Evolutionary conservation across 306 rosid genomes (phyloP).

Genomic region (Pterocarpus macrocarpus): DNA sequence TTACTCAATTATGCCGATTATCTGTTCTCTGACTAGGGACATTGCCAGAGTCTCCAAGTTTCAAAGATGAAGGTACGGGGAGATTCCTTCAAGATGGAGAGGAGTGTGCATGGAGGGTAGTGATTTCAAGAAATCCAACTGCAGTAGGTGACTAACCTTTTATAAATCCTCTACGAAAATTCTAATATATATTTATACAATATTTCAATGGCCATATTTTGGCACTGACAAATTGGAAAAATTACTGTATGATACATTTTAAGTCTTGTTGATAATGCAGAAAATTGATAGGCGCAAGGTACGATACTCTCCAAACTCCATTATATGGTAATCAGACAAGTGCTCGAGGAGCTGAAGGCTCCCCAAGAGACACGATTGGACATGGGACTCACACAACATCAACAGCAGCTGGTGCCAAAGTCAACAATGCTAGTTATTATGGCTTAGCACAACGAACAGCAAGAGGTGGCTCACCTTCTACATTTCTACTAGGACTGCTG

Average conservation of each 20-base stretch:
- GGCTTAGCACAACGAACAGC: slow-evolving; percentile 86
- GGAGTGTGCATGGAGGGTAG: slow-evolving; percentile 87
- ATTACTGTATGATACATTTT: not conserved
- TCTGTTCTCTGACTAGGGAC: slow-evolving; percentile 56
- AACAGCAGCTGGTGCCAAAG: slow-evolving; percentile 74
- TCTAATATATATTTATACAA: not conserved
- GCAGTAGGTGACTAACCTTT: slow-evolving; percentile 72
- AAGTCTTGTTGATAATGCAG: slow-evolving; percentile 49
- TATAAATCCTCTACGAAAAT: not conserved
- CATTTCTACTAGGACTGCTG: slow-evolving; percentile 65
- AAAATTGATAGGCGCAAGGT: slow-evolving; percentile 96
- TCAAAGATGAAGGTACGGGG: slow-evolving; percentile 74
- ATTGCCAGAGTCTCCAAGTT: slow-evolving; percentile 96
- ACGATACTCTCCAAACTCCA: slow-evolving; percentile 53
- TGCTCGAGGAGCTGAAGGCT: slow-evolving; percentile 48
- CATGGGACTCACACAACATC: slow-evolving; percentile 95
- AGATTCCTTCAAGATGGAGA: slow-evolving; percentile 87
- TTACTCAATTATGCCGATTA: too few species aligned
- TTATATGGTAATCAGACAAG: slow-evolving; percentile 50
- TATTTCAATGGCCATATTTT: slow-evolving; percentile 4
- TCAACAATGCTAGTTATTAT: slow-evolving; percentile 76
- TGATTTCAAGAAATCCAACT: slow-evolving; percentile 82
- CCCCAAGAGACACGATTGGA: slow-evolving; percentile 84
- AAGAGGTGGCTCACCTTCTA: slow-evolving; percentile 80
- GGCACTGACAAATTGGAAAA: not conserved